Percentiles rank a stretch among this genome's conserved stretches.
These are phyloP conservation scores for Kurtzmaniella natalensis DNA, from an alignment of 1,139 yeast genomes.

Conservation along the genomic window DNA sequence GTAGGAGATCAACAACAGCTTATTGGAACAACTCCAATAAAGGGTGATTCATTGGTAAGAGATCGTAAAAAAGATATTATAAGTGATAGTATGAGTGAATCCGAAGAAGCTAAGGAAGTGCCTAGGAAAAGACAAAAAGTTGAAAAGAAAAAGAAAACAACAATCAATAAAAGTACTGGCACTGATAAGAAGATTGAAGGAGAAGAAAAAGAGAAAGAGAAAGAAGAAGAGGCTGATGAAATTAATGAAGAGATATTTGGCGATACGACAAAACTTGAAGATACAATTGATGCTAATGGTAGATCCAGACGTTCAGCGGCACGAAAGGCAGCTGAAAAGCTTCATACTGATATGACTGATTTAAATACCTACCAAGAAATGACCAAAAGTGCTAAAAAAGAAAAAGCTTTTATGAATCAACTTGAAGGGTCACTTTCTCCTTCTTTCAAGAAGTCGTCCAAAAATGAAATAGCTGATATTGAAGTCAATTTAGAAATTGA, in stretches of 20 bases:
- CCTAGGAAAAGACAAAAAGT: constrained; percentile 9
- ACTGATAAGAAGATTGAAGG: constrained; percentile 2
- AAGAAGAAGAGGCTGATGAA: neutral
- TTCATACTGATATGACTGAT: constrained; percentile 68
- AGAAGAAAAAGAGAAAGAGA: neutral
- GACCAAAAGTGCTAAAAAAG: constrained; percentile 34
- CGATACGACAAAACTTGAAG: neutral
- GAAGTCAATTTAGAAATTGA: constrained; percentile 7
- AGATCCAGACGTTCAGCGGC: constrained; percentile 50
- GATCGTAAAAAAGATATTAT: constrained; percentile 15
- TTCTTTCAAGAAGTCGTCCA: constrained; percentile 8
- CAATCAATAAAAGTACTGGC: constrained; percentile 5
- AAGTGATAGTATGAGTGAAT: constrained; percentile 37
- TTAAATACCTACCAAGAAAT: constrained; percentile 55
- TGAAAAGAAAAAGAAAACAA: constrained; percentile 7
- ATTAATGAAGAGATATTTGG: neutral
- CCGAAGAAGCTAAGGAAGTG: constrained; percentile 14
- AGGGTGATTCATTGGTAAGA: no score
- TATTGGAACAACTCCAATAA: no score
- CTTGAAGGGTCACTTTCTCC: constrained; percentile 17
- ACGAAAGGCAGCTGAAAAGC: constrained; percentile 57
- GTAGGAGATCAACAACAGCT: constrained; percentile 1
- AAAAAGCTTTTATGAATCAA: constrained; percentile 36
- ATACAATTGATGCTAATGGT: constrained; percentile 1
- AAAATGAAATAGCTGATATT: constrained; percentile 6